Percentiles rank a stretch among this genome's conserved stretches.
Evolutionary conservation across 495 filamentous ascomycete genomes (phyloP).

Genomic region (Aspergillus asperescens): DNA sequence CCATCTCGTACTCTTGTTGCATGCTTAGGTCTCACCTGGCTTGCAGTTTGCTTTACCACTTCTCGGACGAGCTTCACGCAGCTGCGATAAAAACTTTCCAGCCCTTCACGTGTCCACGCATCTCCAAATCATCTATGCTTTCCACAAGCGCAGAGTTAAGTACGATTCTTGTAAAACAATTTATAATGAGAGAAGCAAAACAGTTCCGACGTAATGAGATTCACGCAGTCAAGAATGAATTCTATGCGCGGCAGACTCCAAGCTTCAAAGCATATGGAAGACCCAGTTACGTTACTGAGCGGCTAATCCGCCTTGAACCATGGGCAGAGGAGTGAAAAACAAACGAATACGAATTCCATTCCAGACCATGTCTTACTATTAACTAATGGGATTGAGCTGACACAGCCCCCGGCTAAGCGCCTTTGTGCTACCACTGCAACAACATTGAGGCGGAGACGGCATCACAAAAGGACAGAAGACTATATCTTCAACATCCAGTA

Average conservation of each 20-base stretch:
- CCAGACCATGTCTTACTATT: not conserved
- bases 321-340: conserved; percentile 3
- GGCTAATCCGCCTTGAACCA: conserved; percentile 14
- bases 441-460: not conserved
- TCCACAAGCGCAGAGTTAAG: not conserved
- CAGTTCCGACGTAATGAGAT: not conserved
- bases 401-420: conserved; percentile 11
- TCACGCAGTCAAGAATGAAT: not conserved
- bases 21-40: not conserved
- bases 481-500: not conserved
- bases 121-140: not conserved
- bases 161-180: not conserved
- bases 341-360: not conserved
- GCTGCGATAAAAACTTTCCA: not conserved
- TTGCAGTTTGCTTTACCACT: not conserved
- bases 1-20: too few species aligned
- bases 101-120: not conserved
- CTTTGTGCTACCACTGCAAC: not conserved
- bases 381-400: conserved; percentile 7
- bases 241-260: not conserved
- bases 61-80: not conserved
- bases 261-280: not conserved
- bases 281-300: conserved; percentile 6
- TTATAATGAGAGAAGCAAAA: not conserved
- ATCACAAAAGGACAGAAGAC: not conserved